phyloP scores from a whole-genome alignment of 108 stramenopile species.

The Skeletonema menzelii region DNA sequence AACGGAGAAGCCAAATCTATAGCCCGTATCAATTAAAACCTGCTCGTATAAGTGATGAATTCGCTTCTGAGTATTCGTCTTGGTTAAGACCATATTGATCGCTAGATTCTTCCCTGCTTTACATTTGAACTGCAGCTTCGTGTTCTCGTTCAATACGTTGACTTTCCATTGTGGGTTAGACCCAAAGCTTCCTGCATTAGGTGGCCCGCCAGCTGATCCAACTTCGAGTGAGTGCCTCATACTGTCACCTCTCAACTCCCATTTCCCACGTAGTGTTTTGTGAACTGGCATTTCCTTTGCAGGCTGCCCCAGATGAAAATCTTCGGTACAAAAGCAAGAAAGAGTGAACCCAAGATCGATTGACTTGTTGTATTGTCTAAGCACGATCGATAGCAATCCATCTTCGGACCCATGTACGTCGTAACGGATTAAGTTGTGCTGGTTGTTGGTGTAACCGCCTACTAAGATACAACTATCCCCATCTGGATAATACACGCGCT shows the following conservation, averaged over 20 bases:
- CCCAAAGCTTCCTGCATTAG: slow-evolving; percentile 45
- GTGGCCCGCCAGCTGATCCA: slow-evolving; percentile 58
- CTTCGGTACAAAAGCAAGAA: slow-evolving; percentile 70
- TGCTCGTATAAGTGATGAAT: slow-evolving; percentile 35
- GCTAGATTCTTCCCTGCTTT: slow-evolving; percentile 48
- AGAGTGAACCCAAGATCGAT: slow-evolving; percentile 71
- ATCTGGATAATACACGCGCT: slow-evolving; percentile 67
- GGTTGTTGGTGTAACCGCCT: slow-evolving; percentile 79
- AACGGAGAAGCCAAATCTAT: slow-evolving; percentile 65
- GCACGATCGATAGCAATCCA: slow-evolving; percentile 62
- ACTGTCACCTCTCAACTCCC: slow-evolving; percentile 18
- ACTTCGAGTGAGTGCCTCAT: slow-evolving; percentile 23
- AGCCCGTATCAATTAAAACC: slow-evolving; percentile 60
- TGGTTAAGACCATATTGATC: slow-evolving; percentile 61
- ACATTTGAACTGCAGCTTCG: slow-evolving; percentile 57
- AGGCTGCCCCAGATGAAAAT: slow-evolving; percentile 54
- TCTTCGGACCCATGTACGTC: slow-evolving; percentile 56
- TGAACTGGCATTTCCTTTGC: slow-evolving; percentile 35
- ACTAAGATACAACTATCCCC: slow-evolving; percentile 43
- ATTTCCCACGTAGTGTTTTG: slow-evolving; percentile 14
- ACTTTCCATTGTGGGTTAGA: slow-evolving; percentile 65
- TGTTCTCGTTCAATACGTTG: slow-evolving; percentile 16
- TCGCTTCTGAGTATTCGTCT: slow-evolving; percentile 18
- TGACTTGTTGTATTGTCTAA: slow-evolving; percentile 73
- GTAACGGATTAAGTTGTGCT: slow-evolving; percentile 73